Base-by-base conservation (phyloP, 805 yeast genomes). In the Jamesozyma lodderae region DNA sequence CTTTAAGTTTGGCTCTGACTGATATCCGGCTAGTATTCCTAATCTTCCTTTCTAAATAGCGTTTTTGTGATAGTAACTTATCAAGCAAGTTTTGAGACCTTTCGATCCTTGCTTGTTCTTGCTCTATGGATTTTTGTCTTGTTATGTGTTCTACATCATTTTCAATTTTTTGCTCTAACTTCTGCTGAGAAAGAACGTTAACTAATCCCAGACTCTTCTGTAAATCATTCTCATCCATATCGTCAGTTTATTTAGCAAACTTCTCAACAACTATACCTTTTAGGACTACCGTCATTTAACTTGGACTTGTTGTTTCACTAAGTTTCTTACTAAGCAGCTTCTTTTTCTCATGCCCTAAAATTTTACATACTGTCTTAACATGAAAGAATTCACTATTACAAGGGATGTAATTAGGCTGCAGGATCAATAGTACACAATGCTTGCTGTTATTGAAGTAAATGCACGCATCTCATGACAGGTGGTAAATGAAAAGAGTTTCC, bases 161-260 rank as follows among this genome's bases (percentile, higher is more conserved):
- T 14, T 86, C 85, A 24, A 90, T 79, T 40, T 73, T 66, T 33
- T 74, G 63, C 52, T 88, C 98, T n/a, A 90, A 60, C 7, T 79
- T 77, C 37, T 73, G 77, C 57, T 92, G 97, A 49, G 83, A 87
- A 41, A 86, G 77, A 3, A 85, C 64, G 49, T 67, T 67, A 21
- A 83, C 77, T 26, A 45, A 26, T 1, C 75, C 78, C 16, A 74
- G 48, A 3, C 62, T 53, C 17, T 57, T 53, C 24, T 70, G 51
- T 1, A 57, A 50, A 14, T 46, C 44, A 20, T 41, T 41, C 8
- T 37, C 40, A 17, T 38, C 35, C 33, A 37, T 34, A 4, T 4
- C 13, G n/a, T 31, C 28, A 11, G 28, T 11, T 25, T 25, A 13
- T 5, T 24, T 11, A 25, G 9, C 30, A 18, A 24, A 21, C 3